Evolutionary conservation across 2,329 filamentous ascomycete genomes (phyloP).

Genomic region (Ceratocystis variospora): DNA sequence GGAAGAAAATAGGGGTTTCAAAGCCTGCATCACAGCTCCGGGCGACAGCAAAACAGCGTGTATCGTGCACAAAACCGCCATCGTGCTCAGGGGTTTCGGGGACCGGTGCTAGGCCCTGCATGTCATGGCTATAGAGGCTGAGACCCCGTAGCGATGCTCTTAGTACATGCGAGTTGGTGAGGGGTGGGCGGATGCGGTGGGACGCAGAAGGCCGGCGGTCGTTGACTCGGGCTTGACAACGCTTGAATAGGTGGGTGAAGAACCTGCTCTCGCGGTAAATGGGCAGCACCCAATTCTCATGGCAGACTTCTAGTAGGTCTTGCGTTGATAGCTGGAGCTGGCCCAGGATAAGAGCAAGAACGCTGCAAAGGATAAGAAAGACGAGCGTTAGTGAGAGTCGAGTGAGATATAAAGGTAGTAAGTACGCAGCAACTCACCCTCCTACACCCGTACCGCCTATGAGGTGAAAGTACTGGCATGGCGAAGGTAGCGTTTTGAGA

Average conservation of each 20-base stretch:
- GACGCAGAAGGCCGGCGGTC: not conserved
- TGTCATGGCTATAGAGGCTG: not conserved
- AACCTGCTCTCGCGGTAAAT: slow-evolving; percentile 3
- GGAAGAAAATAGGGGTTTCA: not conserved
- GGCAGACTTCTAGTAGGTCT: not conserved
- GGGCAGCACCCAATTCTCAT: not conserved
- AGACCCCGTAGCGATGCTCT: not conserved
- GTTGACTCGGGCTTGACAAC: not conserved
- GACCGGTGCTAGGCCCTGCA: not conserved
- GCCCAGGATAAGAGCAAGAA: not conserved
- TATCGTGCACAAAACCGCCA: not conserved
- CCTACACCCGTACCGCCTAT: not conserved
- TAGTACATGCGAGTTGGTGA: not conserved
- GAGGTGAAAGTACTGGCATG: not conserved
- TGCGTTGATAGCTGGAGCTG: not conserved
- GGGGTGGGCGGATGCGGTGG: not conserved
- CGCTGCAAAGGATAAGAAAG: not conserved
- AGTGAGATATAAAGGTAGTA: not conserved
- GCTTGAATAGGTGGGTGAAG: not conserved
- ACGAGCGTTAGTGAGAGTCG: not conserved
- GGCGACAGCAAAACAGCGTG: not conserved
- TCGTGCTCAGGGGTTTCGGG: not conserved
- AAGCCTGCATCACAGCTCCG: not conserved
- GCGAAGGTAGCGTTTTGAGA: not conserved
- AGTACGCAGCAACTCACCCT: not conserved